phyloP scores from a whole-genome alignment of 176 grass and related monocot species.

The Oryza brachyantha region DNA sequence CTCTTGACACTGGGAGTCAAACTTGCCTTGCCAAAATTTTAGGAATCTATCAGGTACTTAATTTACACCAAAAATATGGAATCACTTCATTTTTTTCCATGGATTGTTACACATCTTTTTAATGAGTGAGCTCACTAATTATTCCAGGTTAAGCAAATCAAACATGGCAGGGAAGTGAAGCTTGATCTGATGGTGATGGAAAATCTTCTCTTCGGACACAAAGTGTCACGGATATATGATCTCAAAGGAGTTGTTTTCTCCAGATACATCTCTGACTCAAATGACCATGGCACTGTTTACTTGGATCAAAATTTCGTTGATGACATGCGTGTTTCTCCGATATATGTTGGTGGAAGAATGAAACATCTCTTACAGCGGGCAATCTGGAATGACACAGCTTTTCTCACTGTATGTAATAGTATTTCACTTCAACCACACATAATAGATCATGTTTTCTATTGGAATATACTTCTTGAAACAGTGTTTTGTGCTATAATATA shows the following conservation, averaged over 20 bases:
- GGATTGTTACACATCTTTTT: background rate
- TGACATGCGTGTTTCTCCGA: conserved; percentile 57
- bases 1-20: conserved; percentile 54
- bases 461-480: background rate
- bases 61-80: background rate
- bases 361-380: conserved; percentile 68
- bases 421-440: background rate
- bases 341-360: conserved; percentile 57
- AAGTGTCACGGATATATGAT: conserved; percentile 49
- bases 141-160: conserved; percentile 55
- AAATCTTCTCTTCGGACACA: conserved; percentile 67
- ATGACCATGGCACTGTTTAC: conserved; percentile 40
- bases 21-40: conserved; percentile 72
- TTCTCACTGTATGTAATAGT: conserved; percentile 55
- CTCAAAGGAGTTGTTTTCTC: conserved; percentile 58
- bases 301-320: conserved; percentile 69
- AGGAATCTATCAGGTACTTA: conserved; percentile 66
- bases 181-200: conserved; percentile 87
- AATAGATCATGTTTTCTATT: background rate
- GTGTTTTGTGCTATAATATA: background rate
- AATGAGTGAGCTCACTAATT: background rate
- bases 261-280: conserved; percentile 32
- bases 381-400: conserved; percentile 72
- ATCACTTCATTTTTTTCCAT: background rate
- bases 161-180: conserved; percentile 54